Evolutionary conservation across 139 green algal genomes (phyloP), one percentile per base, ranked within the genome.

Genomic region (Chlamydomonas sp.): DNA sequence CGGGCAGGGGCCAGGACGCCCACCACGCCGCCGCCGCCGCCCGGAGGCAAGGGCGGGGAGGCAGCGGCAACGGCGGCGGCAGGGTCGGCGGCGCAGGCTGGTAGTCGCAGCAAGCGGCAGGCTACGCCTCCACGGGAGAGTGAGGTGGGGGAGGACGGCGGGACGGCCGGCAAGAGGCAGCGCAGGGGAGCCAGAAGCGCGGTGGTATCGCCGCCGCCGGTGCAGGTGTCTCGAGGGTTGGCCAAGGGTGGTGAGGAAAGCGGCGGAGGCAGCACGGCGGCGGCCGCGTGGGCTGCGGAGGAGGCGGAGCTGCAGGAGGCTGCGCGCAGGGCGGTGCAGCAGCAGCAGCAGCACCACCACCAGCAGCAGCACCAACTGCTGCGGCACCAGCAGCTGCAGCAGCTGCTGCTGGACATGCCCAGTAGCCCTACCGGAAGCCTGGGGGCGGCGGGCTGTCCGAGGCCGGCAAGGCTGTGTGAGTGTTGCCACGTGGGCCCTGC

Each of bases 401-500:
- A 10, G 66, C 66, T 71, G 66, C 66, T 18, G 66, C 10, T 18
- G 66, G 66, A 14, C 66, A 14, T 71, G 12, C 66, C 10, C 66
- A 14, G 10, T 10, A 14, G 66, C 10, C 66, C 66, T 10, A 14
- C 66, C 10, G 66, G 66, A 71, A 71, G 66, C 66, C 66, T 49
- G 31, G 31, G 31, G 31, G 31, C 31, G 31, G 31, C 31, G 31
- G 31, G 31, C 31, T 49, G 31, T 49, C 31, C 31, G 31, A 49
- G 31, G 31, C 31, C 62, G 83, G 76, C 49, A 88, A 88, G 74
- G 67, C 73, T 1, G 9, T 80, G 83, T 88, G 62, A 67, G 83
- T 81, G 17, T 9, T 3, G 18, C 77, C 61, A 18, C 15, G 8
- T 61, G 6, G 18, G 3, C 77, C 20, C 60, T 66, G 10, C 66